Evolutionary conservation across 352 stramenopile species (phyloP).

Genomic region (Peronospora farinosa): DNA sequence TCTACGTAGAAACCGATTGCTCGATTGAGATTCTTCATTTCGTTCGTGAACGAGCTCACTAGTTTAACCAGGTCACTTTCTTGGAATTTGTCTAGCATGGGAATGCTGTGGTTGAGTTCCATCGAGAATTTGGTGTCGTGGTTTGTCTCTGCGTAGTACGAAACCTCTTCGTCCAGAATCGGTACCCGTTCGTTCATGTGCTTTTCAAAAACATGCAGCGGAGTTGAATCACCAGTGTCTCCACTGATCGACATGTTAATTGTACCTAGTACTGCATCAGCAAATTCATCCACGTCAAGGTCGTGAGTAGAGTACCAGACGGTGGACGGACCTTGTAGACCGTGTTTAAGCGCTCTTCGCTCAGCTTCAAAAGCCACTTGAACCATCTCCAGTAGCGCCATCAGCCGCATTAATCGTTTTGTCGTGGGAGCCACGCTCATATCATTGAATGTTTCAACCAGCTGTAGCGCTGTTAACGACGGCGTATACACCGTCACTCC

Average conservation of each 20-base stretch:
- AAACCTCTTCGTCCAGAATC: constrained; percentile 28
- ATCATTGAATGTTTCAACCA: constrained; percentile 26
- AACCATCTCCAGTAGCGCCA: constrained; percentile 29
- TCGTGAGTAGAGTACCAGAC: constrained; percentile 55
- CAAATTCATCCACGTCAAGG: constrained; percentile 45
- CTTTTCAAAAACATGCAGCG: constrained; percentile 32
- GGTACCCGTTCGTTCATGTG: constrained; percentile 23
- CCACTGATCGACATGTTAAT: constrained; percentile 29
- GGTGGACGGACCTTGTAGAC: constrained; percentile 50
- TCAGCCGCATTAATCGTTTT: constrained; percentile 30
- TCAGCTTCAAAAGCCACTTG: constrained; percentile 43
- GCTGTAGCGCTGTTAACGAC: constrained; percentile 17
- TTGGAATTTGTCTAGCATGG: constrained; percentile 26
- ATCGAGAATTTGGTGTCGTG: constrained; percentile 26
- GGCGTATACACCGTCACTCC: constrained; percentile 63
- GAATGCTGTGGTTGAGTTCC: constrained; percentile 18
- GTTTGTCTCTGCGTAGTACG: constrained; percentile 41
- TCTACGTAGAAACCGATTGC: constrained; percentile 28
- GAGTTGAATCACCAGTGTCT: constrained; percentile 11
- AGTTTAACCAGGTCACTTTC: constrained; percentile 34
- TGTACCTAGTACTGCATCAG: constrained; percentile 43
- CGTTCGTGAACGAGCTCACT: constrained; percentile 15
- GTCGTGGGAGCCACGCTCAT: constrained; percentile 4
- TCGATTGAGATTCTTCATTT: constrained; percentile 26
- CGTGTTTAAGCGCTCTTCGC: constrained; percentile 28